phyloP scores from a whole-genome alignment of 148 eudicot genomes.

The Fagopyrum esculentum region DNA sequence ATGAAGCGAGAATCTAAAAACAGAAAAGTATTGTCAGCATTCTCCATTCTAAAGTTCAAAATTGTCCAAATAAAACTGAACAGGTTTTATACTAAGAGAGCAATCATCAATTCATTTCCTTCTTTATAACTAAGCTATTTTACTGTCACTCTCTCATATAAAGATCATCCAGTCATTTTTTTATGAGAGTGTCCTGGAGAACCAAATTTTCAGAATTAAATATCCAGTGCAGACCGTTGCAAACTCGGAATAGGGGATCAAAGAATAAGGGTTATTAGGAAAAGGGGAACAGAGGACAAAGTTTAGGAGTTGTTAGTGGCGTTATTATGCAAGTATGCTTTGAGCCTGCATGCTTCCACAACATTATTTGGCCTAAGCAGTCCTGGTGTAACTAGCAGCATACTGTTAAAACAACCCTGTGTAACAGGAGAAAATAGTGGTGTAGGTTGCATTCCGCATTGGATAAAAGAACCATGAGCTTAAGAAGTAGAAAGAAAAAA shows the following conservation, averaged over 20 bases:
- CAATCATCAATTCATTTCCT: neutral
- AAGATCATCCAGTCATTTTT: neutral
- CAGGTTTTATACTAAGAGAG: neutral
- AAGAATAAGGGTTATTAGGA: neutral
- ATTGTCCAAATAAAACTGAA: neutral
- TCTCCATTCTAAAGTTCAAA: neutral
- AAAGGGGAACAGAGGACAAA: neutral
- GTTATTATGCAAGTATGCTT: too few relatives aligned
- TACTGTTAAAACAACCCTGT: too few relatives aligned
- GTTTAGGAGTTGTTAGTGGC: too few relatives aligned
- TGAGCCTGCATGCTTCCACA: too few relatives aligned
- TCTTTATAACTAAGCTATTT: neutral
- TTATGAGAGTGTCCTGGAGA: neutral
- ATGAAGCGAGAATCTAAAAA: slow-evolving; percentile 42
- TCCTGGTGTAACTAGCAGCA: too few relatives aligned
- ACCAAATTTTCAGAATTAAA: neutral
- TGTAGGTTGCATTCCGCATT: too few relatives aligned
- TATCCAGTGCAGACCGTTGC: too few relatives aligned
- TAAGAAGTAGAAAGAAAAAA: too few relatives aligned
- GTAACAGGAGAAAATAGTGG: too few relatives aligned
- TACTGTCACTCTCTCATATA: neutral
- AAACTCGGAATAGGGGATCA: neutral
- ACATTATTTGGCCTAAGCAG: too few relatives aligned
- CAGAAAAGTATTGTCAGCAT: neutral
- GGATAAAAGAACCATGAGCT: too few relatives aligned